Evolutionary conservation across 2,329 filamentous ascomycete species (phyloP), one percentile per base, ranked within the genome.

Genomic region (Aspergillus ustus): DNA sequence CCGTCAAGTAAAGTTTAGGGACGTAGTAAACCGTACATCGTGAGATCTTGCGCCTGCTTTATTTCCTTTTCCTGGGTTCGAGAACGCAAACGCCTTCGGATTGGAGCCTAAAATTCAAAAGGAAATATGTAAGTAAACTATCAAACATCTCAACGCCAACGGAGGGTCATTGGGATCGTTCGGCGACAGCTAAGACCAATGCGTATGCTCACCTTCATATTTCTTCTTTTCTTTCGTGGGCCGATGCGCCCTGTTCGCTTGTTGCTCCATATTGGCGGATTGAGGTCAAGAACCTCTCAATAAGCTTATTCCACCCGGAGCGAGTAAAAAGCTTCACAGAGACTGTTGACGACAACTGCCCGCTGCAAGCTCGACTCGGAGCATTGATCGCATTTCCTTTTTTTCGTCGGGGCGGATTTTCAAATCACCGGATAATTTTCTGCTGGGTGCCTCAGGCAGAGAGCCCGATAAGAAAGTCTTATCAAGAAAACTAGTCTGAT

Each of bases 191-290:
- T n/a, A n/a, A 52, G 48, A 48, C 34, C 13, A 2, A 13, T 19
- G 63, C 48, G 55, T 51, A 60, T 49, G 63, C 74, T 86, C 87
- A 75, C 87, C 88, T 48, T 88, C 74, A 52, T 77, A 84, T 77
- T 89, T 87, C 83, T 96, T 96, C 84, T 96, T 96, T 80, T 95
- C 91, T 80, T 97, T 97, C 31, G 89, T 82, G 73, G 91, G 89
- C 72, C 93, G 86, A 83, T 98, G 94, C 71, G 92, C 87, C 79
- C 92, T 89, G 74, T 98, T 93, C 49, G 85, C 78, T 81, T 97
- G 93, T 64, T 92, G 86, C 75, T 93, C 91, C 91, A 93, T 93
- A 70, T 66, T 84, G 62, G 53, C 61, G 59, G 63, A 65, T 54
- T 57, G 67, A 75, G 73, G 70, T 68, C 65, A 40, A 58, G 31